Percentiles rank a stretch among this genome's conserved stretches.
Conservation (phyloP, 345 rosid genomes). For the Hibiscus trionum region DNA sequence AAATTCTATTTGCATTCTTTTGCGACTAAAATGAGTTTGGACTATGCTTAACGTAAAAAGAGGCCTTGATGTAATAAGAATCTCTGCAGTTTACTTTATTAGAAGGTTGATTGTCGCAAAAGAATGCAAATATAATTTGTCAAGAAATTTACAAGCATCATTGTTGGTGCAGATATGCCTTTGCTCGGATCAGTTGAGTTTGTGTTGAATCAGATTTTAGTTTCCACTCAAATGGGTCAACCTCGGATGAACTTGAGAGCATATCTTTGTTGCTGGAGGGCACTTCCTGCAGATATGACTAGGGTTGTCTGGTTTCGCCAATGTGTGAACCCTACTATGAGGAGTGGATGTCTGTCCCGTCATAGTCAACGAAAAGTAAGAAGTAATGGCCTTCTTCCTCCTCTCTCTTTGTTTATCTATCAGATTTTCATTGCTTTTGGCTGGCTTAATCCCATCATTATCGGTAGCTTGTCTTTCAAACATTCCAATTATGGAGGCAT, state of each 20-base stretch:
- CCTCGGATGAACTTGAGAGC: slow-evolving; percentile 22
- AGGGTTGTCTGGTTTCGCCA: slow-evolving; percentile 22
- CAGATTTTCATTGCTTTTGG: not conserved
- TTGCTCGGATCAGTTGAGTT: slow-evolving; percentile 20
- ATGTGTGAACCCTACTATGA: slow-evolving; percentile 24
- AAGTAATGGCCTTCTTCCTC: slow-evolving; percentile 19
- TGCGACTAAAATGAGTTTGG: not conserved
- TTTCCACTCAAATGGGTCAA: slow-evolving; percentile 29
- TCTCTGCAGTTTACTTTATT: not conserved
- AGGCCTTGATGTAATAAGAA: slow-evolving; percentile 2
- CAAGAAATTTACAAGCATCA: slow-evolving; percentile 5
- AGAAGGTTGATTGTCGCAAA: not conserved
- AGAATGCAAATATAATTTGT: slow-evolving; percentile 9
- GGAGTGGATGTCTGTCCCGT: slow-evolving; percentile 40
- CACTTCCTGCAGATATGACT: slow-evolving; percentile 20
- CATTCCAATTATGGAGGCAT: slow-evolving; percentile 20
- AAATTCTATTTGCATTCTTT: too few species aligned
- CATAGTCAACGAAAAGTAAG: slow-evolving; percentile 33
- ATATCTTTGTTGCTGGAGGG: slow-evolving; percentile 26
- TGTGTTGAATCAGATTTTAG: slow-evolving; percentile 19
- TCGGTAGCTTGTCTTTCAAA: slow-evolving; percentile 23
- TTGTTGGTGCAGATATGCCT: slow-evolving; percentile 21
- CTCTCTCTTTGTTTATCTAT: not conserved
- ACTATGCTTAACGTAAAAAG: slow-evolving; percentile 8
- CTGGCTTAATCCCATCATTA: slow-evolving; percentile 13